These are phyloP conservation scores for Heritiera littoralis DNA, from an alignment of 345 rosid species.

Conservation along the genomic window DNA sequence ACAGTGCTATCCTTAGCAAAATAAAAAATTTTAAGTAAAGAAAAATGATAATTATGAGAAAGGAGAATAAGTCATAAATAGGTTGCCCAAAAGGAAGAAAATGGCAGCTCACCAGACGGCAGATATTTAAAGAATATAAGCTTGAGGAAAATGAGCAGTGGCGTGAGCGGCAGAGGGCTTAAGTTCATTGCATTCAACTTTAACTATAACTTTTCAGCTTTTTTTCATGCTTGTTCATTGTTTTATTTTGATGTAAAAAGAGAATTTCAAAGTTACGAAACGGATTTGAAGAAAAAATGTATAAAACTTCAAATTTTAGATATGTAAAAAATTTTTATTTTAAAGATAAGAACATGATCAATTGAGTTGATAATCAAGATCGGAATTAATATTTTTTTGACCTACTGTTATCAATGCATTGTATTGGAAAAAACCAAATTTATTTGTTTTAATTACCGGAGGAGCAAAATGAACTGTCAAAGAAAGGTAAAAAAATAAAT, in stretches of 20 bases:
- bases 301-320: too few relatives aligned
- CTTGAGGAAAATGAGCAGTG: background rate
- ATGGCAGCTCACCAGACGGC: background rate
- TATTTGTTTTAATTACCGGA: background rate
- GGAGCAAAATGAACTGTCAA: slow-evolving; percentile 3
- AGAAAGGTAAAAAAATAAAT: background rate
- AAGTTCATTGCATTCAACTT: slow-evolving; percentile 11
- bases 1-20: background rate
- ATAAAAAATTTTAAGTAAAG: background rate
- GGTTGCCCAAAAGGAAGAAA: background rate
- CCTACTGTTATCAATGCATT: background rate
- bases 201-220: slow-evolving; percentile 1
- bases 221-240: slow-evolving; percentile 20
- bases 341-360: too few relatives aligned
- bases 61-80: background rate
- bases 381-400: background rate
- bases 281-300: too few relatives aligned
- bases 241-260: background rate
- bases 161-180: slow-evolving; percentile 8
- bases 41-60: background rate
- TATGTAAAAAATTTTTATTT: too few relatives aligned
- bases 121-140: background rate
- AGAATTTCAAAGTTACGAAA: background rate
- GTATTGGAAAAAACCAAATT: slow-evolving; percentile 13
- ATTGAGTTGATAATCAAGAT: too few relatives aligned